Evolutionary conservation across 352 stramenopile species (phyloP), one percentile per base, ranked within the genome.

Genomic region (Pythium apleroticum): DNA sequence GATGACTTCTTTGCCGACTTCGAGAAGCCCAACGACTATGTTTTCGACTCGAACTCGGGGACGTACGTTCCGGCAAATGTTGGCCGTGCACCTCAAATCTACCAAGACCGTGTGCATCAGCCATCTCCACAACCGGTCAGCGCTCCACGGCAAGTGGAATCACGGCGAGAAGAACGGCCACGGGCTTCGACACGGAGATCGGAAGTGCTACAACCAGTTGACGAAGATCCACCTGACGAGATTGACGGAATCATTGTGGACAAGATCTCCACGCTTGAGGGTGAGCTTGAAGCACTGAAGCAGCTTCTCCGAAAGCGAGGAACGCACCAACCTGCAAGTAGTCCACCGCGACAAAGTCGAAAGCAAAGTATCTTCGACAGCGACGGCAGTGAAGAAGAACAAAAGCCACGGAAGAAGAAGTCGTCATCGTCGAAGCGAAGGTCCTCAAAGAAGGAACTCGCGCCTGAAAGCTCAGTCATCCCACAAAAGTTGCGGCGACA

Each of bases 1-100:
- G 82, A 93, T 49, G 84, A 91, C 60, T 80, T 84, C 43, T 91
- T 93, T 64, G 79, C 82, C 0, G 77, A 86, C 24, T 93, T 91
- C 58, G 84, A 93, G 69, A 77, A 76, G 28, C 81, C 77, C 0
- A 86, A 85, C n/a, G 79, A 91, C 28, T 93, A 93, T 58, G 74
- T 90, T 3, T 91, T 91, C 50, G 84, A 93, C 27, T 60, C 76
- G 31, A 66, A 49, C 6, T 83, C 73, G 5, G 82, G 81, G 25
- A 73, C 77, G 10, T 93, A 93, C 49, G 75, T 91, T 11, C 63
- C 80, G 24, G 50, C 74, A 27, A 52, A 59, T 25, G 33, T 52
- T 43, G 6, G 28, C 30, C 48, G 35, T 17, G 19, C 19, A 5
- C 31, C 4, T 10, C 19, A 27, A 30, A 41, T 57, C 22, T 27